These are phyloP conservation scores for Fusarium chlamydosporum DNA, from an alignment of 2,329 filamentous ascomycete genomes.

Conservation along the genomic window DNA sequence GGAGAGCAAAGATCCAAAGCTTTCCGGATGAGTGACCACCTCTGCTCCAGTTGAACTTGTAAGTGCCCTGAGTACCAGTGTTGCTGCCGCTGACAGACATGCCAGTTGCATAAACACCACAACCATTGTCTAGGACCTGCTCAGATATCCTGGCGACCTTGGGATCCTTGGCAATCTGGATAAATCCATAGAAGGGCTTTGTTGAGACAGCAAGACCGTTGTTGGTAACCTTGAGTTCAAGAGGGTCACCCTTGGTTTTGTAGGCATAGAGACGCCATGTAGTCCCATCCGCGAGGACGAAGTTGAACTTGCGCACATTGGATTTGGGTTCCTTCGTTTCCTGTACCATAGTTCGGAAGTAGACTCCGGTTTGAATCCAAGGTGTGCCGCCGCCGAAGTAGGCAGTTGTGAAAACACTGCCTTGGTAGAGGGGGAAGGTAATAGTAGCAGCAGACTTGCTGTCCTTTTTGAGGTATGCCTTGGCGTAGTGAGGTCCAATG, in stretches of 20 bases:
- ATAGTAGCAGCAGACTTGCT: conserved; percentile 71
- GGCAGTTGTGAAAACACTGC: conserved; percentile 88
- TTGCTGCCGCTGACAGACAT: conserved; percentile 75
- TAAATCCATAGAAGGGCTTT: conserved; percentile 78
- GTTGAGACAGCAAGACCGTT: conserved; percentile 75
- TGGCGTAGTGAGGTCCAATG: conserved; percentile 71
- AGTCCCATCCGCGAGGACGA: conserved; percentile 78
- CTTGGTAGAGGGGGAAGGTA: conserved; percentile 87
- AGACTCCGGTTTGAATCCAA: conserved; percentile 79
- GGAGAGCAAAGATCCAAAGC: conserved; percentile 88
- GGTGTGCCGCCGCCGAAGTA: conserved; percentile 80
- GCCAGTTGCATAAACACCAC: conserved; percentile 79
- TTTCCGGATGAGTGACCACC: conserved; percentile 71
- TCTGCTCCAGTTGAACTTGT: conserved; percentile 81
- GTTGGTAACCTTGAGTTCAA: conserved; percentile 77
- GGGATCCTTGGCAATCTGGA: conserved; percentile 88
- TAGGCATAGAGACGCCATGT: conserved; percentile 87
- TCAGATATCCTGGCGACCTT: conserved; percentile 66
- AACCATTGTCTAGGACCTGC: conserved; percentile 78
- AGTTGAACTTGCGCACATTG: conserved; percentile 81
- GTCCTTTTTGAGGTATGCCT: conserved; percentile 75
- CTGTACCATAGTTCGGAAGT: conserved; percentile 77
- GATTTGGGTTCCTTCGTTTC: conserved; percentile 69
- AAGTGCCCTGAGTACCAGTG: conserved; percentile 73
- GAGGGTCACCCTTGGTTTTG: conserved; percentile 68